A percentile compares a stretch with the other conserved stretches of the same genome.
Evolutionary conservation across 2,329 filamentous ascomycete genomes (phyloP).

Genomic region (Aureobasidium namibiae): DNA sequence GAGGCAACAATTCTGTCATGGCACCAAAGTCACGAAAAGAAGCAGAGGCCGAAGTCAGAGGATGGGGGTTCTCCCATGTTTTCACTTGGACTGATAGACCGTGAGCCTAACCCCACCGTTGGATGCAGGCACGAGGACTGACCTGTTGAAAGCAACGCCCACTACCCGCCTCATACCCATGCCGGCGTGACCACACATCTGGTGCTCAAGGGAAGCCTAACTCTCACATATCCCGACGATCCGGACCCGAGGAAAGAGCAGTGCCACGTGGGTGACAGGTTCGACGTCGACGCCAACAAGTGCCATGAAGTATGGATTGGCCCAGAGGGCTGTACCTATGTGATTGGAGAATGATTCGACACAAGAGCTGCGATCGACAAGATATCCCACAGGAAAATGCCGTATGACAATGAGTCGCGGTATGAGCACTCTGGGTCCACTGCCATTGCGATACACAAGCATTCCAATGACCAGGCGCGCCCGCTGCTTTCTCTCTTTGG

Average conservation of each 20-base stretch:
- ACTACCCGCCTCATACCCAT: slow-evolving; percentile 63
- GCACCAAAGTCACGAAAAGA: slow-evolving; percentile 35
- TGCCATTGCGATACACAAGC: too few relatives aligned
- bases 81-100: slow-evolving; percentile 65
- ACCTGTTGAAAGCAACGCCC: slow-evolving; percentile 46
- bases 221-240: slow-evolving; percentile 58
- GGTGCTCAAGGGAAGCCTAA: slow-evolving; percentile 56
- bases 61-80: slow-evolving; percentile 61
- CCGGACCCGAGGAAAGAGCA: slow-evolving; percentile 47
- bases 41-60: slow-evolving; percentile 53
- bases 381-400: neutral
- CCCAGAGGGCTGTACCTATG: slow-evolving; percentile 57
- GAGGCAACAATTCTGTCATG: neutral
- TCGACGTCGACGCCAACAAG: slow-evolving; percentile 58
- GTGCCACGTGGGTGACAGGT: slow-evolving; percentile 51
- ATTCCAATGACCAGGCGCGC: too few relatives aligned
- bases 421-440: neutral
- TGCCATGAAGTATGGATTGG: slow-evolving; percentile 66
- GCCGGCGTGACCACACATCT: slow-evolving; percentile 59
- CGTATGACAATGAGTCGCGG: neutral
- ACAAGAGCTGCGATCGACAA: neutral
- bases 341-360: slow-evolving; percentile 45
- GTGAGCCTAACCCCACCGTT: slow-evolving; percentile 39
- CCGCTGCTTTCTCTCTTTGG: neutral
- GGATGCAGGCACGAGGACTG: neutral